phyloP scores from a whole-genome alignment of 2,329 filamentous ascomycete genomes.

The Ambrosiella beaveri region DNA sequence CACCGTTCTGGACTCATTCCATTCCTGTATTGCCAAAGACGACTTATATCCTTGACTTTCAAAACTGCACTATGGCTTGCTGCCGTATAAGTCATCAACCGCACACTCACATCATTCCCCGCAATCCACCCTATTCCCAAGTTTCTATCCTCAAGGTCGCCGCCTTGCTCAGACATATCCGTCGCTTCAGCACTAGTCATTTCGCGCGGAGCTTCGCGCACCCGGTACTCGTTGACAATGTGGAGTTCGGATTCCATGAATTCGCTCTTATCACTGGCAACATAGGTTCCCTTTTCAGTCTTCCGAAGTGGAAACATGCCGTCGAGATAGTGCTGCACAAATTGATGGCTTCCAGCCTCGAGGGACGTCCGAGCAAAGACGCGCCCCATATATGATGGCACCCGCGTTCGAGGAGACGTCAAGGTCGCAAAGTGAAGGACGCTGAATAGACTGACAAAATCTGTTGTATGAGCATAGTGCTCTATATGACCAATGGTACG shows the following conservation, averaged over 20 bases:
- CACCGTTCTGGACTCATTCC: conserved; percentile 32
- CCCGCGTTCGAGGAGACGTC: conserved; percentile 25
- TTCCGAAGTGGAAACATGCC: conserved; percentile 39
- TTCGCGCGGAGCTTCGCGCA: conserved; percentile 12
- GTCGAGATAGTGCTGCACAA: conserved; percentile 44
- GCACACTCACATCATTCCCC: not conserved
- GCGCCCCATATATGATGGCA: conserved; percentile 43
- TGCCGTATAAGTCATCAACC: conserved; percentile 1
- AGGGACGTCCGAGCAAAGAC: conserved; percentile 37
- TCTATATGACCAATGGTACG: conserved; percentile 54
- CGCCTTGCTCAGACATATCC: not conserved
- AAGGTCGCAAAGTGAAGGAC: conserved; percentile 46
- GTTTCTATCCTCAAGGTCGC: not conserved
- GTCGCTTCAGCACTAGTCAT: conserved; percentile 20
- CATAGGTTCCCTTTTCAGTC: conserved; percentile 26
- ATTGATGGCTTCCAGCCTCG: conserved; percentile 36
- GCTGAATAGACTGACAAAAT: conserved; percentile 61
- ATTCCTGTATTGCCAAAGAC: conserved; percentile 46
- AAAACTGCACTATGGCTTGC: conserved; percentile 17
- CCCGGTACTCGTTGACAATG: conserved; percentile 24
- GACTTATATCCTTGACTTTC: conserved; percentile 42
- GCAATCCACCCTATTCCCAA: conserved; percentile 2
- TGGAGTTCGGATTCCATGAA: conserved; percentile 45
- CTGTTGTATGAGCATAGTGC: conserved; percentile 59
- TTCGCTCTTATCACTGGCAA: conserved; percentile 30